These are phyloP conservation scores for Candida bentonensis DNA, from an alignment of 805 yeast genomes.

Conservation along the genomic window DNA sequence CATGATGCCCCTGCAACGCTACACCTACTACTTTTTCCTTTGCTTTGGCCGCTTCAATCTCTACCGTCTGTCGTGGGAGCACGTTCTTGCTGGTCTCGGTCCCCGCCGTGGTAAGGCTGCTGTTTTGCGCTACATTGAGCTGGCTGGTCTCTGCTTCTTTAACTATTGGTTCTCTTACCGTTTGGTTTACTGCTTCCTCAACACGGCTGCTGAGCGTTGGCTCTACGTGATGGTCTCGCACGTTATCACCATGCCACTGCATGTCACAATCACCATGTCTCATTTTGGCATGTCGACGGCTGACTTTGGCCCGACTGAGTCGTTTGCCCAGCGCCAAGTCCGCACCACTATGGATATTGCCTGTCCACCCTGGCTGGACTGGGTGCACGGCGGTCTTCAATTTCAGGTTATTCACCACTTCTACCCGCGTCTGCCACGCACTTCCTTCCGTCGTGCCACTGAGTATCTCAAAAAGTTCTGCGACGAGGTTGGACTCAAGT, in stretches of 20 bases:
- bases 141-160: conserved; percentile 55
- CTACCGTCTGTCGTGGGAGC: conserved; percentile 69
- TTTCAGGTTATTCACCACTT: conserved; percentile 85
- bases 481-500: conserved; percentile 57
- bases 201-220: conserved; percentile 39
- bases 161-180: conserved; percentile 72
- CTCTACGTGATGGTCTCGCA: conserved; percentile 60
- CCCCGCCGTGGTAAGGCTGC: conserved; percentile 75
- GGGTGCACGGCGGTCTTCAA: conserved; percentile 82
- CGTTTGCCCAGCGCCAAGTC: conserved; percentile 65
- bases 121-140: conserved; percentile 70
- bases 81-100: conserved; percentile 60
- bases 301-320: conserved; percentile 67
- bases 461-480: conserved; percentile 62
- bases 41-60: conserved; percentile 77
- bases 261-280: conserved; percentile 78
- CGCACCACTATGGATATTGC: conserved; percentile 93
- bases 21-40: conserved; percentile 63
- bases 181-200: conserved; percentile 36
- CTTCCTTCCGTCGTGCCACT: conserved; percentile 67
- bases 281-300: conserved; percentile 92
- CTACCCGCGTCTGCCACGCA: conserved; percentile 81
- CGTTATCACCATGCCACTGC: conserved; percentile 78
- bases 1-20: conserved; percentile 51
- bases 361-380: conserved; percentile 88